These are phyloP conservation scores for Inga laurina DNA, from an alignment of 306 rosid genomes.

Conservation along the genomic window DNA sequence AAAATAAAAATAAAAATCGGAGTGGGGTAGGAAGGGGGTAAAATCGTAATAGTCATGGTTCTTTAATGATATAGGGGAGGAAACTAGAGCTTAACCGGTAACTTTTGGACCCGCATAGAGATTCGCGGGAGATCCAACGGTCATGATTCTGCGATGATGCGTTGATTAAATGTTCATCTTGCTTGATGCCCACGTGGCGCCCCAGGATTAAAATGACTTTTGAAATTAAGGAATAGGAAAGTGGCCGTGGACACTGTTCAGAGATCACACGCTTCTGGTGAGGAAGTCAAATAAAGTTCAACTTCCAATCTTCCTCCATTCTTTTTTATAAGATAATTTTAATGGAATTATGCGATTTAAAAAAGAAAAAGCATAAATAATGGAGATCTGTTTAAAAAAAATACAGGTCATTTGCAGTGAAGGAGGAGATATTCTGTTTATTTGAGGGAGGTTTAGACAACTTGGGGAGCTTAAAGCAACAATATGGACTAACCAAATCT, in stretches of 20 bases:
- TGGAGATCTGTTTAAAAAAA: not conserved
- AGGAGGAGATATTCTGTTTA: slow-evolving; percentile 89
- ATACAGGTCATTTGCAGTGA: slow-evolving; percentile 88
- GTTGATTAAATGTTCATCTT: not conserved
- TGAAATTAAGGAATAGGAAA: not conserved
- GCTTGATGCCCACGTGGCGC: slow-evolving; percentile 5
- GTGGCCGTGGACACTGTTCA: not conserved
- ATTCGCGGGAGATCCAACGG: not conserved
- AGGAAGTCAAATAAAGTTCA: not conserved
- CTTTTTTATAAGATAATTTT: too few species aligned
- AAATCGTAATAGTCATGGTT: not conserved
- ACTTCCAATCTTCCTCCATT: too few species aligned
- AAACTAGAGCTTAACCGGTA: not conserved
- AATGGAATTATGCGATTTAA: too few species aligned
- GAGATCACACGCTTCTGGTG: not conserved
- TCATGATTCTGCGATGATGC: not conserved
- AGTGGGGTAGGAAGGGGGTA: not conserved
- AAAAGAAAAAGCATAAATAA: not conserved
- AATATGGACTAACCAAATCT: slow-evolving; percentile 79
- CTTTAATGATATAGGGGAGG: not conserved
- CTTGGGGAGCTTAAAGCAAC: slow-evolving; percentile 85
- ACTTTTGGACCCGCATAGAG: not conserved
- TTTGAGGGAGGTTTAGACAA: slow-evolving; percentile 90
- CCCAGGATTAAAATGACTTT: not conserved
- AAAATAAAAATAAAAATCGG: not conserved